Conservation (phyloP, 1,284 basidiomycete species). For the Malassezia pachydermatis region DNA sequence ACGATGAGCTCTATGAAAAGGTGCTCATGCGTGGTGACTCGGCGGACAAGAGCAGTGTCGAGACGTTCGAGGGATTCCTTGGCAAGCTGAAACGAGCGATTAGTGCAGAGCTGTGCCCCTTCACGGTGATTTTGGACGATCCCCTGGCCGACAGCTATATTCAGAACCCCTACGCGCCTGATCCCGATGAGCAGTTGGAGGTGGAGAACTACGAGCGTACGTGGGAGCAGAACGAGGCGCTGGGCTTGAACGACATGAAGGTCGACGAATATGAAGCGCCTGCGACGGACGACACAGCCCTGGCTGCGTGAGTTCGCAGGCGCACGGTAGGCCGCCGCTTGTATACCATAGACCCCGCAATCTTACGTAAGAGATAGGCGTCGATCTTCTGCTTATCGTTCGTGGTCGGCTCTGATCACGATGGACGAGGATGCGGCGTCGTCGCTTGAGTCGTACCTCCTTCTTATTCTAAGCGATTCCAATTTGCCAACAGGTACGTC, state of each 20-base stretch:
- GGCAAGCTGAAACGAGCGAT: slow-evolving; percentile 54
- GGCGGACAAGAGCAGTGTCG: slow-evolving; percentile 14
- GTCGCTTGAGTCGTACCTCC: slow-evolving; percentile 27
- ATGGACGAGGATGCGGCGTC: background rate
- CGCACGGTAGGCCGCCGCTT: too few species aligned
- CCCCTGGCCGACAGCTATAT: slow-evolving; percentile 90
- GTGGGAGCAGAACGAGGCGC: slow-evolving; percentile 85
- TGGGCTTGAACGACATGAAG: slow-evolving; percentile 93
- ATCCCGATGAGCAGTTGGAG: slow-evolving; percentile 51
- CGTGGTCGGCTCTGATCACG: background rate
- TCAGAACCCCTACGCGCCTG: slow-evolving; percentile 66
- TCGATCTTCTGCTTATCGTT: background rate
- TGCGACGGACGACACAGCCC: background rate
- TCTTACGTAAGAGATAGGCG: too few species aligned
- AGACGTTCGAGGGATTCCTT: slow-evolving; percentile 57
- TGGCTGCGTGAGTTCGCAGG: too few species aligned
- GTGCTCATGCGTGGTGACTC: slow-evolving; percentile 71
- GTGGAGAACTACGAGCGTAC: slow-evolving; percentile 71
- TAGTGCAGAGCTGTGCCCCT: slow-evolving; percentile 35
- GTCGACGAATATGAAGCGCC: slow-evolving; percentile 50
- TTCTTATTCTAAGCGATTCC: slow-evolving; percentile 40
- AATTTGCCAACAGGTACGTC: slow-evolving; percentile 40
- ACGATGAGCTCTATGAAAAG: slow-evolving; percentile 86
- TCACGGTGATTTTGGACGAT: slow-evolving; percentile 84
- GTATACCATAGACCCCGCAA: too few species aligned